Evolutionary conservation across 306 rosid species (phyloP).

Genomic region (Gillenia trifoliata): DNA sequence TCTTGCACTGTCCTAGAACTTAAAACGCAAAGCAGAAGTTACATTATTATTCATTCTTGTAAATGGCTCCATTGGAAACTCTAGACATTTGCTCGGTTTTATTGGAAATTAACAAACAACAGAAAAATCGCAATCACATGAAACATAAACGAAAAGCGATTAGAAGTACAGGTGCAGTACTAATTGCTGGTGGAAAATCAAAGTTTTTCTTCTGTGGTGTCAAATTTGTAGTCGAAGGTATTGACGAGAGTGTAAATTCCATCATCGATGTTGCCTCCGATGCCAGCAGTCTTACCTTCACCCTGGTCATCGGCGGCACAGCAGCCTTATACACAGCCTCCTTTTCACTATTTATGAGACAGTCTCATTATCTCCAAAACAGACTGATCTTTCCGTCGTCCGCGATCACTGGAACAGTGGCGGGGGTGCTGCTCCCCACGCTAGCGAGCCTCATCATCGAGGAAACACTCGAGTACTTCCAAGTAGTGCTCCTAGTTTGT

Average conservation of each 20-base stretch:
- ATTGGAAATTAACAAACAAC: too few species aligned
- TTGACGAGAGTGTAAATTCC: conserved; percentile 1
- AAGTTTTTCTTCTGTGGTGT: neutral
- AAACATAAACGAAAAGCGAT: too few species aligned
- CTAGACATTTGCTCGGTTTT: too few species aligned
- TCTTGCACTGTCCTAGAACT: too few species aligned
- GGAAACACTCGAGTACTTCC: neutral
- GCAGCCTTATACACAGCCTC: neutral
- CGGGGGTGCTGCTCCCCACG: neutral
- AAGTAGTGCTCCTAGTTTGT: neutral
- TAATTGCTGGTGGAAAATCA: too few species aligned
- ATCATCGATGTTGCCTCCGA: conserved; percentile 5
- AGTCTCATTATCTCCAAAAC: neutral
- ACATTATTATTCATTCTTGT: too few species aligned
- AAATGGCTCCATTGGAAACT: too few species aligned
- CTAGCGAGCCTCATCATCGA: neutral
- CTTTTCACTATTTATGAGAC: neutral
- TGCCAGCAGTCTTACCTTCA: neutral
- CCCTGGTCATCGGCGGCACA: neutral
- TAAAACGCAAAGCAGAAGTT: too few species aligned
- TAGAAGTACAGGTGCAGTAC: too few species aligned
- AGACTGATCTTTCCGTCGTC: neutral
- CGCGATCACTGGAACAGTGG: neutral
- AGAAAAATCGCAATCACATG: too few species aligned
- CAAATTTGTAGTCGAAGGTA: neutral